Base-by-base conservation (phyloP, 139 green algal species). In the Diplosphaera chodatii region DNA sequence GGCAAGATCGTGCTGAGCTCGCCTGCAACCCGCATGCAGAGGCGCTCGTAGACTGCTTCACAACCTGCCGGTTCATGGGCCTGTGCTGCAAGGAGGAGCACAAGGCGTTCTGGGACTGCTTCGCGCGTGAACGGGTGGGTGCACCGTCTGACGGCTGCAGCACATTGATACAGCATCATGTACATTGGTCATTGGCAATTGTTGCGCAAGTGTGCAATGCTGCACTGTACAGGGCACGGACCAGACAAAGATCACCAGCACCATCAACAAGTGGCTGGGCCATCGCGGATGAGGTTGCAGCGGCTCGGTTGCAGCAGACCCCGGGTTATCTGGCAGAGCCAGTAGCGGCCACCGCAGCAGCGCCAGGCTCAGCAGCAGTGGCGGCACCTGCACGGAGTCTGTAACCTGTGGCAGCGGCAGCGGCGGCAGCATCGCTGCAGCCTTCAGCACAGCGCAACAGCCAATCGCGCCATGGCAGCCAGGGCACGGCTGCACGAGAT, bases 91-190 rank as follows among this genome's bases (percentile, higher is more conserved):
- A 13, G 31, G 64, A 68, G 64, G 64, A 68, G 64, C 30, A 68
- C 33, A 6, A 40, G 10, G 64, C 31, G 18, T 68, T 68, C 64
- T 68, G 64, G 64, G 64, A 48, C 64, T 68, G 64, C 64, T 68
- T 55, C n/a, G 33, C 32, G 30, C 32, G 30, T 5, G 64, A 68
- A n/a, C 32, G 64, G 64, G 64, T 68, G 31, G 6, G 63, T 21
- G 37, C 10, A 13, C 8, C 37, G 37, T 8, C 37, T 13, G 37
- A 8, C 37, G 37, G n/a, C n/a, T n/a, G n/a, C n/a, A n/a, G n/a
- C n/a, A n/a, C n/a, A n/a, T n/a, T n/a, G n/a, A n/a, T n/a, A n/a
- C n/a, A n/a, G n/a, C n/a, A n/a, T n/a, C n/a, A n/a, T n/a, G n/a
- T n/a, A n/a, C n/a, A 48, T 48, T 10, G 10, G 37, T 48, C 8